These are phyloP conservation scores for Licmophora abbreviata DNA, from an alignment of 108 stramenopile species.

Conservation along the genomic window DNA sequence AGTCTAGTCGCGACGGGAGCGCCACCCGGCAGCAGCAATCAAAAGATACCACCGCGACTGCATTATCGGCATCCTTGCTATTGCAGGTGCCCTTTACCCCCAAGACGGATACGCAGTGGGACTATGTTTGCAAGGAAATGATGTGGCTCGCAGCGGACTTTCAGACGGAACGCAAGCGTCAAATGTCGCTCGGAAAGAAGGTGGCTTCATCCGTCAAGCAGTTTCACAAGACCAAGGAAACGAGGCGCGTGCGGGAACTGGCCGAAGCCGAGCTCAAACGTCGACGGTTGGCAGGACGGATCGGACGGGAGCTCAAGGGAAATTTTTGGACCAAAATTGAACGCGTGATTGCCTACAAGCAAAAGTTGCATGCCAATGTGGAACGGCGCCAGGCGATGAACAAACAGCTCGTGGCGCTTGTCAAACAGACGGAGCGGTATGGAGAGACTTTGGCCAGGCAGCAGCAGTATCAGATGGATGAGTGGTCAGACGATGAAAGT, in stretches of 20 bases:
- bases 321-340: slow-evolving; percentile 81
- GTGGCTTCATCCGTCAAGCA: slow-evolving; percentile 33
- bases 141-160: slow-evolving; percentile 76
- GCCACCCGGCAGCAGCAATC: background rate
- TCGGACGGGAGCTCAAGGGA: slow-evolving; percentile 30
- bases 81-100: background rate
- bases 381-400: slow-evolving; percentile 76
- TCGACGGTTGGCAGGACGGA: slow-evolving; percentile 31
- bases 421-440: slow-evolving; percentile 79
- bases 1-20: background rate
- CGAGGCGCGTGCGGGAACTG: slow-evolving; percentile 27
- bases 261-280: slow-evolving; percentile 46
- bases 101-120: slow-evolving; percentile 69
- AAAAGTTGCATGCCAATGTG: slow-evolving; percentile 53
- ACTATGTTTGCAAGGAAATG: slow-evolving; percentile 73
- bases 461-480: background rate
- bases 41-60: background rate
- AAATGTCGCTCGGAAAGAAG: slow-evolving; percentile 43
- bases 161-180: slow-evolving; percentile 72
- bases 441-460: slow-evolving; percentile 31
- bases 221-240: slow-evolving; percentile 34
- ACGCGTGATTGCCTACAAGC: slow-evolving; percentile 73
- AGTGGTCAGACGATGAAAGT: slow-evolving; percentile 15
- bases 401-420: slow-evolving; percentile 66
- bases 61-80: background rate